Percentiles rank a stretch among this genome's conserved stretches.
These are phyloP conservation scores for Trichoderma sp. DNA, from an alignment of 2,329 filamentous ascomycete species.

Conservation along the genomic window DNA sequence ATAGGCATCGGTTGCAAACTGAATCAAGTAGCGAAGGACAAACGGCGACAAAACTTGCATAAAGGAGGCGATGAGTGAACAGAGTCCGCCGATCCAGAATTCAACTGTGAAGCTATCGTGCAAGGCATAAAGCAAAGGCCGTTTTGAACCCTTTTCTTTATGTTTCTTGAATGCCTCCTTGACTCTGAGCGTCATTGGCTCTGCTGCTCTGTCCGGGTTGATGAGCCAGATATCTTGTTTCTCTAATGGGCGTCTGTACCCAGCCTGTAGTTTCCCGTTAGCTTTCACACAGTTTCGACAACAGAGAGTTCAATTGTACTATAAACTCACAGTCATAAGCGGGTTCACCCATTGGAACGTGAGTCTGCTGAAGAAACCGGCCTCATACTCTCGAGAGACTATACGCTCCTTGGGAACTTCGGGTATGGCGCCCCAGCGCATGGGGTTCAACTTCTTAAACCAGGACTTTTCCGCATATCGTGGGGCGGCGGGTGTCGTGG, in stretches of 20 bases:
- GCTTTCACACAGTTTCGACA: not conserved
- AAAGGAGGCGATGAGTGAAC: conserved; percentile 71
- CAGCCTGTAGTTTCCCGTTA: conserved; percentile 53
- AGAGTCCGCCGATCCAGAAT: conserved; percentile 81
- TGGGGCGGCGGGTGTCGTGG: conserved; percentile 43
- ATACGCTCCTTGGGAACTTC: conserved; percentile 55
- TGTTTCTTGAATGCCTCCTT: conserved; percentile 69
- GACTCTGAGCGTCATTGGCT: conserved; percentile 67
- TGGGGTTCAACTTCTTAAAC: conserved; percentile 63
- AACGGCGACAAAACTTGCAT: conserved; percentile 84
- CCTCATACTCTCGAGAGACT: conserved; percentile 69
- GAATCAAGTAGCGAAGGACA: conserved; percentile 80
- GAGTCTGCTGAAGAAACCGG: conserved; percentile 71
- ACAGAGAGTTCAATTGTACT: not conserved
- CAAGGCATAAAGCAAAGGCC: conserved; percentile 76
- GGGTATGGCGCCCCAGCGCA: conserved; percentile 60
- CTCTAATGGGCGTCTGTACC: conserved; percentile 83
- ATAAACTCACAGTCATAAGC: conserved; percentile 69
- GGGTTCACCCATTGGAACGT: conserved; percentile 91
- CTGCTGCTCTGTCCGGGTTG: conserved; percentile 76
- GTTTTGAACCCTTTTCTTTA: conserved; percentile 66
- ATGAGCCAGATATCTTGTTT: conserved; percentile 85
- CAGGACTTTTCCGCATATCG: conserved; percentile 55
- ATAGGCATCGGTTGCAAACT: conserved; percentile 80
- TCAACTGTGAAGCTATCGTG: conserved; percentile 85